A percentile compares a stretch with the other conserved stretches of the same genome.
phyloP scores from a whole-genome alignment of 371 early-diverging fungal species.

The Synchytrium microbalum region DNA sequence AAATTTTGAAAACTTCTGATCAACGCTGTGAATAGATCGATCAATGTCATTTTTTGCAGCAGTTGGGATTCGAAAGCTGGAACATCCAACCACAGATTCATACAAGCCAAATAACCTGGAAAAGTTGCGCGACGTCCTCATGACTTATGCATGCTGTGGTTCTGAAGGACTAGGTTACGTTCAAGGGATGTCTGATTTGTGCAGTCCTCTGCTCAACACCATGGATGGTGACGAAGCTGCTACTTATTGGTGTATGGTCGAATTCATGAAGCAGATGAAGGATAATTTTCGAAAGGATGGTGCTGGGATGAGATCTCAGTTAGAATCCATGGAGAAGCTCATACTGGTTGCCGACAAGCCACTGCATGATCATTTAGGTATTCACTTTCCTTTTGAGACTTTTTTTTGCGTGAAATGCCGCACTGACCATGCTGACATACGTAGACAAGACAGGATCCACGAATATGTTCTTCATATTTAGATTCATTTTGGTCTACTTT shows the following conservation, averaged over 20 bases:
- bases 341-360: constrained; percentile 68
- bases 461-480: constrained; percentile 83
- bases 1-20: neutral
- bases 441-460: constrained; percentile 43
- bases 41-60: neutral
- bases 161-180: constrained; percentile 53
- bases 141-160: constrained; percentile 53
- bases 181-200: constrained; percentile 89
- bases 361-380: constrained; percentile 58
- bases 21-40: constrained; percentile 4
- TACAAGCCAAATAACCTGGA: constrained; percentile 42
- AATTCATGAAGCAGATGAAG: constrained; percentile 76
- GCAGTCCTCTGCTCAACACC: constrained; percentile 72
- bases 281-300: constrained; percentile 71
- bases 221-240: constrained; percentile 73
- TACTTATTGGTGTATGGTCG: constrained; percentile 82
- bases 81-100: constrained; percentile 8
- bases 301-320: constrained; percentile 76
- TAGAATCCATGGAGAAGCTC: constrained; percentile 57
- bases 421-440: neutral
- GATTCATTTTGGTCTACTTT: constrained; percentile 88
- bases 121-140: constrained; percentile 74
- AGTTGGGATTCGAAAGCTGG: constrained; percentile 10
- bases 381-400: constrained; percentile 4
- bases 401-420: constrained; percentile 6